Conservation (phyloP, 1,139 yeast species). For the Candida sojae region DNA sequence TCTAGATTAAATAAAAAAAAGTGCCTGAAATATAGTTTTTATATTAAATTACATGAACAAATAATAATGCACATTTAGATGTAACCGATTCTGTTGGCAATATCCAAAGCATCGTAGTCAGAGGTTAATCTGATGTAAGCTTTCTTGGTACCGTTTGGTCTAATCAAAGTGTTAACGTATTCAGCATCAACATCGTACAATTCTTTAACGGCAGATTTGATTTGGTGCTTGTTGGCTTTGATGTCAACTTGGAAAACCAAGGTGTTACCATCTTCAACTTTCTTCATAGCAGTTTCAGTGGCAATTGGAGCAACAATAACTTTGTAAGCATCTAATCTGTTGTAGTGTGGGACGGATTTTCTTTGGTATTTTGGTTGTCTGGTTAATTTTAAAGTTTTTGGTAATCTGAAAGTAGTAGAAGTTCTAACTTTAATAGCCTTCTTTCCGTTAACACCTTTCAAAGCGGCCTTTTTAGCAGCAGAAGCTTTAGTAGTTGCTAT, state of each 20-base stretch:
- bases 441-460: constrained; percentile 94
- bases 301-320: constrained; percentile 94
- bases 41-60: constrained; percentile 7
- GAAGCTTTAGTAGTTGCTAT: constrained; percentile 72
- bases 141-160: constrained; percentile 99
- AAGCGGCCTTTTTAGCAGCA: constrained; percentile 98
- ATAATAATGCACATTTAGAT: constrained; percentile 44
- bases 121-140: constrained; percentile 99
- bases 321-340: constrained; percentile 96
- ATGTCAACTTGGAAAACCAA: constrained; percentile 97
- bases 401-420: constrained; percentile 92
- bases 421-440: constrained; percentile 95
- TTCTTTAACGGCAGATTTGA: constrained; percentile 97
- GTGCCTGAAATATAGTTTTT: constrained; percentile 4
- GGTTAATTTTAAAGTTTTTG: constrained; percentile 94
- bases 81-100: constrained; percentile 99
- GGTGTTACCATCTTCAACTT: constrained; percentile 99
- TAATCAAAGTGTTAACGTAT: constrained; percentile 93
- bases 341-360: constrained; percentile 96
- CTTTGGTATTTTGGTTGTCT: constrained; percentile 95
- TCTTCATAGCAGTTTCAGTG: constrained; percentile 98
- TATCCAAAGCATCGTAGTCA: constrained; percentile 99
- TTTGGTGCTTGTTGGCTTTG: constrained; percentile 97
- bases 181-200: constrained; percentile 94
- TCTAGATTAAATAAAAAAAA: not conserved